Conservation (phyloP, 2,329 filamentous ascomycete species). For the Sporothrix dimorphospora region DNA sequence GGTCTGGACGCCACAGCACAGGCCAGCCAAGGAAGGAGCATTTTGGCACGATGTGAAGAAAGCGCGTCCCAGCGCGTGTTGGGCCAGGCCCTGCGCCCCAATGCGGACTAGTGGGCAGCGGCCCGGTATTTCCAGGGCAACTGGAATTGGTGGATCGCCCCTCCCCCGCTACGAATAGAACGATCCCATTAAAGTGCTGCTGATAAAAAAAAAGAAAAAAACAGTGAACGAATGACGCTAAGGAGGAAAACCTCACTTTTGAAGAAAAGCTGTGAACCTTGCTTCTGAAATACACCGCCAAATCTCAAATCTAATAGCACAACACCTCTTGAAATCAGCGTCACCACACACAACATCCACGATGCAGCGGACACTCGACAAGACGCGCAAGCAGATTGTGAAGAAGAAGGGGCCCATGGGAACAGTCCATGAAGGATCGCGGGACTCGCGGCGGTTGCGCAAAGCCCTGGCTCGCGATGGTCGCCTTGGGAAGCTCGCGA, state of each 20-base stretch:
- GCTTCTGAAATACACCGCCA: background rate
- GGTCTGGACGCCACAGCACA: conserved; percentile 6
- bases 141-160: conserved; percentile 24
- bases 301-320: background rate
- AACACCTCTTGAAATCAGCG: background rate
- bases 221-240: background rate
- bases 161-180: conserved; percentile 27
- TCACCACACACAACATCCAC: conserved; percentile 28
- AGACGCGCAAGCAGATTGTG: conserved; percentile 84
- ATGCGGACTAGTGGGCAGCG: conserved; percentile 27
- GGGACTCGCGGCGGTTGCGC: conserved; percentile 81
- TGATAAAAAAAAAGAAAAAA: conserved; percentile 15
- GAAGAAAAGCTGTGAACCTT: background rate
- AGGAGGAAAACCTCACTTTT: background rate
- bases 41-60: conserved; percentile 21
- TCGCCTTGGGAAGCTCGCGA: conserved; percentile 72
- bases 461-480: conserved; percentile 80
- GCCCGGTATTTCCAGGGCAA: conserved; percentile 34
- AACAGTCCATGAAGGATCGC: conserved; percentile 82
- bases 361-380: conserved; percentile 79
- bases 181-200: conserved; percentile 5
- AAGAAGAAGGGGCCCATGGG: conserved; percentile 78
- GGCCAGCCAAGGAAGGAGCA: conserved; percentile 9
- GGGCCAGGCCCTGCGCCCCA: conserved; percentile 1
- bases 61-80: conserved; percentile 33